Percentiles rank a stretch among this genome's conserved stretches.
These are phyloP conservation scores for Eucalyptus pumila DNA, from an alignment of 345 rosid species.

Conservation along the genomic window DNA sequence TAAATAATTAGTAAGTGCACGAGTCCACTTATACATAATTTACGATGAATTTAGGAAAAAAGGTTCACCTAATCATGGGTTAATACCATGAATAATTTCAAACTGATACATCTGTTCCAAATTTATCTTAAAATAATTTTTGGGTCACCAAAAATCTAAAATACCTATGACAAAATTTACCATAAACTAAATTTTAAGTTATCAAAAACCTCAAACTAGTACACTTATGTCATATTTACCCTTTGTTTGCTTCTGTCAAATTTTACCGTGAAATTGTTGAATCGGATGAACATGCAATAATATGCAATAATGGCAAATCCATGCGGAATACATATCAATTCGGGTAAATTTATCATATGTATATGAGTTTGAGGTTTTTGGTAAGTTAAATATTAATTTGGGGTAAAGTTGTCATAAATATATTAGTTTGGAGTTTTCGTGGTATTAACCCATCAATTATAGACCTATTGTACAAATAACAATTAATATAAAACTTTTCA, in stretches of 20 bases:
- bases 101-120: accelerated
- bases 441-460: background rate
- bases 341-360: accelerated
- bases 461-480: background rate
- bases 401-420: background rate
- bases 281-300: accelerated
- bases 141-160: background rate
- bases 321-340: background rate
- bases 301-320: background rate
- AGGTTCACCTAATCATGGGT: background rate
- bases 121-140: too few relatives aligned
- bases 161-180: too few relatives aligned
- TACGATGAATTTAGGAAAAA: background rate
- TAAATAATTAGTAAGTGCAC: background rate
- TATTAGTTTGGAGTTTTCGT: too few relatives aligned
- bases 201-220: background rate
- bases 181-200: background rate
- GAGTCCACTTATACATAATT: background rate
- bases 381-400: background rate
- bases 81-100: background rate
- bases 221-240: background rate
- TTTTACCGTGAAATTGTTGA: accelerated
- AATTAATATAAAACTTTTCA: background rate
- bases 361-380: too few relatives aligned
- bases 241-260: background rate